These are phyloP conservation scores for Verticillium zaregamsianum DNA, from an alignment of 2,329 filamentous ascomycete species.

Conservation along the genomic window DNA sequence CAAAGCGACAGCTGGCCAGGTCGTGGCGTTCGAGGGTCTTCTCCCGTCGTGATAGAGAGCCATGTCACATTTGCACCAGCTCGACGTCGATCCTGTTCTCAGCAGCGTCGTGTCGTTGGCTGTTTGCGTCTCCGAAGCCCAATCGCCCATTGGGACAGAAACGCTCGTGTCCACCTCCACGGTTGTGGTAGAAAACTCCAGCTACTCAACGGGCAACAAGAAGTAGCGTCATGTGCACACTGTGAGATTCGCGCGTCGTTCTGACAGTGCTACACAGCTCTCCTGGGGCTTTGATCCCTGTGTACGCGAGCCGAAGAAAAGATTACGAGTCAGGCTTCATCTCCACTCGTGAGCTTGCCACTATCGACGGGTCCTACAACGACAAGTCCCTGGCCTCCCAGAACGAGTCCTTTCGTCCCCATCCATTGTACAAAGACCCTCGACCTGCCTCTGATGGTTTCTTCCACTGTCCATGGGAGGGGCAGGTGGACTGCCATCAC, in stretches of 20 bases:
- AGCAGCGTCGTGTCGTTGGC: not conserved
- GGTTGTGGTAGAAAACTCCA: not conserved
- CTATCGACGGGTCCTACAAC: conserved; percentile 26
- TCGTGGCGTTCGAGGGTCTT: too few relatives aligned
- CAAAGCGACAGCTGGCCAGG: too few relatives aligned
- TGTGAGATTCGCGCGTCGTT: not conserved
- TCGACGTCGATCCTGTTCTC: not conserved
- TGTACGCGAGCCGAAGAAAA: not conserved
- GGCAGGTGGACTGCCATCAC: conserved; percentile 71
- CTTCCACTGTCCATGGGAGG: conserved; percentile 89
- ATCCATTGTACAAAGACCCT: conserved; percentile 67
- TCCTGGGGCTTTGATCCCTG: not conserved
- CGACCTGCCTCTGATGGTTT: conserved; percentile 67
- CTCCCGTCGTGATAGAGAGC: not conserved
- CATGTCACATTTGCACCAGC: not conserved
- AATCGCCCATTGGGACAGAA: not conserved
- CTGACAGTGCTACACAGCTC: not conserved
- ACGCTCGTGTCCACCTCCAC: not conserved
- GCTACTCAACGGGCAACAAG: not conserved
- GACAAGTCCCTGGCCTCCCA: conserved; percentile 46
- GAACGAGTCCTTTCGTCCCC: conserved; percentile 57
- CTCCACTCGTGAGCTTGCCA: not conserved
- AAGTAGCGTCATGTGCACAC: not conserved
- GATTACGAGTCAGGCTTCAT: not conserved
- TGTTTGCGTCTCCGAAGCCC: not conserved